Percentiles rank a stretch among this genome's conserved stretches.
Evolutionary conservation across 2,329 filamentous ascomycete genomes (phyloP).

Genomic region (Colletotrichum sp.): DNA sequence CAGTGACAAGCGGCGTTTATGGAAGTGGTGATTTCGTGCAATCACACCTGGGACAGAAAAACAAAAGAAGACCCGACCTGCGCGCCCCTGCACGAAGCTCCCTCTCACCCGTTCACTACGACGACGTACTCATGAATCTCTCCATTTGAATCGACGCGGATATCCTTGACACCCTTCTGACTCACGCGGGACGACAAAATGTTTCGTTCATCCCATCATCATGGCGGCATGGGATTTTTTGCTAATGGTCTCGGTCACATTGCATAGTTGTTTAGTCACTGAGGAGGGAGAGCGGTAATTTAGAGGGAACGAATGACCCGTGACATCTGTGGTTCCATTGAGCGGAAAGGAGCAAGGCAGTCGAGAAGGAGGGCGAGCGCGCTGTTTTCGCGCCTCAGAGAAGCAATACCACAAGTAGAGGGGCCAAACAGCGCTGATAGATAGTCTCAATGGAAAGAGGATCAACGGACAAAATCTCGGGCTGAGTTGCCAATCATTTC

Average conservation of each 20-base stretch:
- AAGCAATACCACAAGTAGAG: neutral
- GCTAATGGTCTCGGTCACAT: conserved; percentile 21
- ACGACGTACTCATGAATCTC: conserved; percentile 17
- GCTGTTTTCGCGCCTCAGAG: neutral
- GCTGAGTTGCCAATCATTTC: neutral
- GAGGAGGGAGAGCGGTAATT: conserved; percentile 14
- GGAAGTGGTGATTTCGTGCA: neutral
- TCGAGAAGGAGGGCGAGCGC: neutral
- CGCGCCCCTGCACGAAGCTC: neutral
- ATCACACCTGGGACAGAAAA: neutral
- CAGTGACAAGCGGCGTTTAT: neutral
- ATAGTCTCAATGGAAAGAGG: conserved; percentile 21
- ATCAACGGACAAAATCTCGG: neutral
- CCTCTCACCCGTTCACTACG: conserved; percentile 2
- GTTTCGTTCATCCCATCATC: conserved; percentile 18
- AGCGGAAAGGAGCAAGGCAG: neutral
- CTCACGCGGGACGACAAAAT: conserved; percentile 12
- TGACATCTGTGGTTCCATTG: conserved; percentile 5
- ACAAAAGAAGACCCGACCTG: neutral
- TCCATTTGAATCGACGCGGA: conserved; percentile 15
- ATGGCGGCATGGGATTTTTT: conserved; percentile 17
- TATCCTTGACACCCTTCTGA: conserved; percentile 21
- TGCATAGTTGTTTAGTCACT: conserved; percentile 21
- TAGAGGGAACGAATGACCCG: conserved; percentile 12
- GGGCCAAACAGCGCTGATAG: conserved; percentile 13